Conservation (phyloP, 1,284 basidiomycete species). For the Xanthoconium separans region DNA sequence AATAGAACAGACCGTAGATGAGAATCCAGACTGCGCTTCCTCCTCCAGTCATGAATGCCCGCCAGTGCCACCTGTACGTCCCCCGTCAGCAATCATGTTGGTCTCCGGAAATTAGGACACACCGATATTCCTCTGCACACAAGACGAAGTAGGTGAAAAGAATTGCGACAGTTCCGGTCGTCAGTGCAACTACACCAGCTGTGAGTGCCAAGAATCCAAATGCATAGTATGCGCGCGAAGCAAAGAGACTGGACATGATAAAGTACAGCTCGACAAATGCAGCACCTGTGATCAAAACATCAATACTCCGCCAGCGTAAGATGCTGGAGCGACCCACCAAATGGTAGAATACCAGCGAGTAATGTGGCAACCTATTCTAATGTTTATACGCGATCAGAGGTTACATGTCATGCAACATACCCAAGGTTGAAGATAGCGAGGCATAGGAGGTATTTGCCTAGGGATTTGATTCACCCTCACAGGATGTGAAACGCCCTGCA, state of each 20-base stretch:
- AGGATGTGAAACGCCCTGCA: slow-evolving; percentile 70
- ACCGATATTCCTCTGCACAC: slow-evolving; percentile 95
- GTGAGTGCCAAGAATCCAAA: slow-evolving; percentile 95
- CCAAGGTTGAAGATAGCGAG: slow-evolving; percentile 82
- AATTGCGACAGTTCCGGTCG: slow-evolving; percentile 88
- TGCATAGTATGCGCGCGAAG: slow-evolving; percentile 91
- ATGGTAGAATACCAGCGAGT: slow-evolving; percentile 90
- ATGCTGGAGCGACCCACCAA: slow-evolving; percentile 50
- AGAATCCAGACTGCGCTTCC: slow-evolving; percentile 94
- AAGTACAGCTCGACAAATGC: slow-evolving; percentile 97
- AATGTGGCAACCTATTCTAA: slow-evolving; percentile 64
- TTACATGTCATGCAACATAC: slow-evolving; percentile 38
- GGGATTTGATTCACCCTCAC: slow-evolving; percentile 93
- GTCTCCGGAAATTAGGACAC: slow-evolving; percentile 14
- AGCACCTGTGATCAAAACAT: slow-evolving; percentile 53
- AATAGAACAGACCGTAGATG: slow-evolving; percentile 66
- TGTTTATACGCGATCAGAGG: slow-evolving; percentile 13
- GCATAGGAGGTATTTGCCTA: slow-evolving; percentile 82
- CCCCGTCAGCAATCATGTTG: slow-evolving; percentile 2
- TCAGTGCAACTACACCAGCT: slow-evolving; percentile 80
- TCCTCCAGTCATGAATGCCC: slow-evolving; percentile 91
- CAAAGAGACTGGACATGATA: slow-evolving; percentile 90
- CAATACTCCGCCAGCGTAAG: slow-evolving; percentile 5
- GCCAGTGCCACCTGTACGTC: slow-evolving; percentile 87
- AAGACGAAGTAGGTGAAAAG: slow-evolving; percentile 92